Evolutionary conservation across 176 grass and related monocot species (phyloP), one percentile per base, ranked within the genome.

Genomic region (Ampelocalamus luodianensis): DNA sequence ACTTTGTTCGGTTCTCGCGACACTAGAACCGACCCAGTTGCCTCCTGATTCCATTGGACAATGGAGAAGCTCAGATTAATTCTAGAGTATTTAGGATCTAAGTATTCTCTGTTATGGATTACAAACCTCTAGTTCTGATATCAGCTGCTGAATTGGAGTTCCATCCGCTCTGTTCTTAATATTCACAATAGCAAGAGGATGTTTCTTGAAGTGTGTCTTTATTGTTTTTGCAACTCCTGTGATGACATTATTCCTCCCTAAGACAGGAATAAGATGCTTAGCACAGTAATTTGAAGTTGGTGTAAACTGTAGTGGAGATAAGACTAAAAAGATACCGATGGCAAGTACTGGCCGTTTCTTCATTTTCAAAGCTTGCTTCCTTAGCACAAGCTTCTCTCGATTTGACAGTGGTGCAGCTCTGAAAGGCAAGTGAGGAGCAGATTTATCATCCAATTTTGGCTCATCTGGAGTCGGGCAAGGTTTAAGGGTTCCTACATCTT

Each of bases 101-200:
- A 72, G 1, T 34, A 53, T 34, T 74, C 48, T 18, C n/a, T 18
- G 60, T 43, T 63, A 64, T 34, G 12, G 8, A 79, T 69, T 51
- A 81, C 66, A 62, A 82, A 93, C 93, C 96, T 98, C 96, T 36
- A 98, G 93, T 80, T 95, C 89, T 23, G 85, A 89, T 88, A 98
- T 95, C 70, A 98, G 65, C 58, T 89, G 87, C 66, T 87, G 91
- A 20, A 95, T 82, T 39, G 93, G 80, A 65, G 96, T 98, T 72
- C 93, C 96, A n/a, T 91, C 90, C 0, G 91, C 93, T 81, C 86
- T 82, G 83, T 87, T 88, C 82, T 98, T 98, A 2, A 95, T 95
- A 83, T 98, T 98, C 79, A 98, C 96, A 79, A 95, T 89, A 42
- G 91, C 96, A 78, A 98, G 93, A 73, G 90, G 88, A 34, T 98